phyloP scores from a whole-genome alignment of 2,329 filamentous ascomycete species.

The Corniculantispora saksenae region DNA sequence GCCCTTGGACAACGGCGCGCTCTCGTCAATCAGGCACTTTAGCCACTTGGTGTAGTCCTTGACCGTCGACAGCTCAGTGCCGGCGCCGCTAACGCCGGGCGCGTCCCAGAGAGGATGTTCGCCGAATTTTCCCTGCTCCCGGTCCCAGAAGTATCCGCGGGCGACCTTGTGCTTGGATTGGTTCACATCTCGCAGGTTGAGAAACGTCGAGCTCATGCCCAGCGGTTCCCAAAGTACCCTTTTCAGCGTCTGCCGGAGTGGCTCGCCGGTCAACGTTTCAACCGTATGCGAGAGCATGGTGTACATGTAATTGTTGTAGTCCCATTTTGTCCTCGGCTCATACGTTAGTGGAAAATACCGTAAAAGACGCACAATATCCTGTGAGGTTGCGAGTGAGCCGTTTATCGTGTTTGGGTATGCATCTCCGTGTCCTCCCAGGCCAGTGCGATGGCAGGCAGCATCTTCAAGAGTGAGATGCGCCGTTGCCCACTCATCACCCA shows the following conservation, averaged over 20 bases:
- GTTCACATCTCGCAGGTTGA: slow-evolving; percentile 31
- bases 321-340: slow-evolving; percentile 46
- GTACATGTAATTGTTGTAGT: slow-evolving; percentile 56
- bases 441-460: slow-evolving; percentile 53
- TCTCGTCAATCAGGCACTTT: slow-evolving; percentile 43
- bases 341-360: slow-evolving; percentile 45
- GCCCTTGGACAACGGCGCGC: slow-evolving; percentile 26
- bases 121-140: slow-evolving; percentile 26
- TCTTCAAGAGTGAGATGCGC: slow-evolving; percentile 55
- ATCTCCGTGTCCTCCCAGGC: slow-evolving; percentile 46
- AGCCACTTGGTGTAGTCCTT: slow-evolving; percentile 56
- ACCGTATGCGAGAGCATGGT: slow-evolving; percentile 45
- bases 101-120: slow-evolving; percentile 30
- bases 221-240: slow-evolving; percentile 47
- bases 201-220: slow-evolving; percentile 47
- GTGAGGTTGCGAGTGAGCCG: slow-evolving; percentile 32
- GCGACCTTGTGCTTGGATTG: slow-evolving; percentile 35
- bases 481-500: slow-evolving; percentile 47
- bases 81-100: slow-evolving; percentile 41
- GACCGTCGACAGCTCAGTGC: slow-evolving; percentile 46
- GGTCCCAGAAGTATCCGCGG: slow-evolving; percentile 43
- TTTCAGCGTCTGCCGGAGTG: slow-evolving; percentile 43
- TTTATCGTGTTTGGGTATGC: slow-evolving; percentile 28
- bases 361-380: slow-evolving; percentile 43
- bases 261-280: slow-evolving; percentile 40